Evolutionary conservation across 192 early-diverging fungal genomes (phyloP).

Genomic region (Umbelopsis ramanniana): DNA sequence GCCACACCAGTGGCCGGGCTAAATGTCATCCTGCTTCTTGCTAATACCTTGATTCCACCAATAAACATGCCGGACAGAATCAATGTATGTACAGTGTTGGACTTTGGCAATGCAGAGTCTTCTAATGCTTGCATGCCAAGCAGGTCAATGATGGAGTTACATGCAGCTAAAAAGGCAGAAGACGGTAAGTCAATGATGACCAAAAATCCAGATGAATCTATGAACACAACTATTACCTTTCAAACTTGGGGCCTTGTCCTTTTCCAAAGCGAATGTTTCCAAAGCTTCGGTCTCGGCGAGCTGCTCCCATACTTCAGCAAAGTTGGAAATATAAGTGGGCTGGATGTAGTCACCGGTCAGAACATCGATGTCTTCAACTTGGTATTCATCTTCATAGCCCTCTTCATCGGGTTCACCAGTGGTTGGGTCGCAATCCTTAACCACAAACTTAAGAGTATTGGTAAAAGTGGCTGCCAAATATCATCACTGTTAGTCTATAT

Average conservation of each 20-base stretch:
- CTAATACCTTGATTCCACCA: conserved; percentile 75
- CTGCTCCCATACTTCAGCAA: conserved; percentile 80
- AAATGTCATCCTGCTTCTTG: conserved; percentile 88
- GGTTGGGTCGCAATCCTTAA: conserved; percentile 95
- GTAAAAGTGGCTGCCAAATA: conserved; percentile 69
- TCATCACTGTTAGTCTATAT: conserved; percentile 16
- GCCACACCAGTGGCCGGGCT: conserved; percentile 84
- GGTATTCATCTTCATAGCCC: conserved; percentile 95
- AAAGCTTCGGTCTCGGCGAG: conserved; percentile 72
- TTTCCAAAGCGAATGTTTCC: conserved; percentile 89
- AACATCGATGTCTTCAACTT: conserved; percentile 86
- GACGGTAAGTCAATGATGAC: conserved; percentile 13
- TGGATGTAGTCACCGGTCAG: conserved; percentile 87
- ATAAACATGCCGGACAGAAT: conserved; percentile 87
- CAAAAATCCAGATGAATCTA: not conserved
- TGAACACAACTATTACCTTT: conserved; percentile 54
- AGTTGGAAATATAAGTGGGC: conserved; percentile 83
- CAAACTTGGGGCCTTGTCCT: conserved; percentile 68
- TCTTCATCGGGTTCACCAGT: conserved; percentile 93
- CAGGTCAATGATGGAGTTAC: conserved; percentile 69
- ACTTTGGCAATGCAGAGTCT: conserved; percentile 69
- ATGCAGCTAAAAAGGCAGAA: conserved; percentile 57
- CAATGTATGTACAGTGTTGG: conserved; percentile 82
- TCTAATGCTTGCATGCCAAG: conserved; percentile 90
- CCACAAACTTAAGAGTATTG: conserved; percentile 85